Evolutionary conservation across 2,329 filamentous ascomycete species (phyloP), one percentile per base, ranked within the genome.

Genomic region (Botrytis tulipae): DNA sequence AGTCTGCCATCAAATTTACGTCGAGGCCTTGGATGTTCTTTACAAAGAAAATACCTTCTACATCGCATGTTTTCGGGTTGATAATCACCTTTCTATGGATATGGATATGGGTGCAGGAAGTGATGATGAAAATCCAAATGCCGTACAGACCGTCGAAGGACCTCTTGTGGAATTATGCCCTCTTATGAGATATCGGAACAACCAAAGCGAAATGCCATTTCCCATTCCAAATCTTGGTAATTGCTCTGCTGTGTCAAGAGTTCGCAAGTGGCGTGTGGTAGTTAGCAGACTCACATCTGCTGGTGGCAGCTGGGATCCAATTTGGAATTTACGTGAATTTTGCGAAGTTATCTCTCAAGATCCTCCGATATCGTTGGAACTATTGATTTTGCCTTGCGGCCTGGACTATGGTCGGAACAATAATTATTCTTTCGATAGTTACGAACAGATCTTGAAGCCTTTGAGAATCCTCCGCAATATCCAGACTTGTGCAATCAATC

Each of bases 41-140:
- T 87, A 87, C 78, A 81, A 80, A 14, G 76, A 78, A 10, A 84
- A 86, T 77, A 81, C 80, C 42, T 87, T 87, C 81, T 72, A 60
- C 22, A 72, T 74, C 16, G 65, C 68, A 2, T 75, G 75, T 18
- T 44, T 69, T 22, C 57, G 29, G 9, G 29, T 70, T 1, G 25
- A 48, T 25, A 29, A 60, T 18, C 10, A 22, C 46, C 25, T 22
- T 61, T 2, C 25, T 2, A 18, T 20, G 8, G 9, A 29, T 40
- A 18, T 20, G 8, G 9, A 29, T 40, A 35, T 20, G 4, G 9
- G 22, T 40, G 35, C 12, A 22, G 51, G 0, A 22, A 42, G 20
- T 44, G 46, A 29, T 29, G 14, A 54, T 29, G 35, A 57, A 18
- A 18, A 57, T 57, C 14, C n/a, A 32, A 18, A 7, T 14, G 51